Percentiles rank a stretch among this genome's conserved stretches.
These are phyloP conservation scores for Bonia amplexicaulis DNA, from an alignment of 176 grass and related monocot species.

Conservation along the genomic window DNA sequence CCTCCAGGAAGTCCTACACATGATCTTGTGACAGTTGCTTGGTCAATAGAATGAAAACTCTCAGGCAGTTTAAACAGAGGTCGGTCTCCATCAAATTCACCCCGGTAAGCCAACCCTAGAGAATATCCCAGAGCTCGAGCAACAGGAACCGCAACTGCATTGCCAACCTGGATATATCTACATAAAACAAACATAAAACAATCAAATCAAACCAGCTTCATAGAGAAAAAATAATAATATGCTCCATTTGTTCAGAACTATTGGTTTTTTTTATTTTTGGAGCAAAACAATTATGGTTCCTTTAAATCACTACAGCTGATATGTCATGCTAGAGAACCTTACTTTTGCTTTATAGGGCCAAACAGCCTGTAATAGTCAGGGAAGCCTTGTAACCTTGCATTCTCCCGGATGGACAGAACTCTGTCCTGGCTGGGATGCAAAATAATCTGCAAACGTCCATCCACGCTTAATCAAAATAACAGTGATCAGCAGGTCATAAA, in stretches of 20 bases:
- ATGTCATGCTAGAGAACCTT: not conserved
- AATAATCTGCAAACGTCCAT: conserved; percentile 23
- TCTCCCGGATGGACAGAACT: conserved; percentile 54
- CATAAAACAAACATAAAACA: not conserved
- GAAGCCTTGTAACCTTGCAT: conserved; percentile 62
- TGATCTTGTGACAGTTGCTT: not conserved
- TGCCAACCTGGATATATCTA: conserved; percentile 40
- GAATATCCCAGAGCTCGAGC: conserved; percentile 23
- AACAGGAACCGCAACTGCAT: conserved; percentile 27
- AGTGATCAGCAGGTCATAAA: not conserved
- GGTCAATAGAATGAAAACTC: not conserved
- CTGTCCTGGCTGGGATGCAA: conserved; percentile 52
- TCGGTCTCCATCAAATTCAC: not conserved
- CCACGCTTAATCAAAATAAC: not conserved
- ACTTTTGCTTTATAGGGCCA: conserved; percentile 53
- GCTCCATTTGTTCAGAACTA: not conserved
- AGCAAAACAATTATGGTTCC: not conserved
- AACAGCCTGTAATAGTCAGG: conserved; percentile 50
- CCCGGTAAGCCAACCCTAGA: not conserved
- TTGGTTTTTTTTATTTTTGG: no score
- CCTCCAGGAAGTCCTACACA: not conserved
- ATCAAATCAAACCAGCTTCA: not conserved
- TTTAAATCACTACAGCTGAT: not conserved
- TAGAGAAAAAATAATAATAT: not conserved
- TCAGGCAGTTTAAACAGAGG: not conserved